Evolutionary conservation across 192 early-diverging fungal genomes (phyloP).

Genomic region (Coemansia sp.): DNA sequence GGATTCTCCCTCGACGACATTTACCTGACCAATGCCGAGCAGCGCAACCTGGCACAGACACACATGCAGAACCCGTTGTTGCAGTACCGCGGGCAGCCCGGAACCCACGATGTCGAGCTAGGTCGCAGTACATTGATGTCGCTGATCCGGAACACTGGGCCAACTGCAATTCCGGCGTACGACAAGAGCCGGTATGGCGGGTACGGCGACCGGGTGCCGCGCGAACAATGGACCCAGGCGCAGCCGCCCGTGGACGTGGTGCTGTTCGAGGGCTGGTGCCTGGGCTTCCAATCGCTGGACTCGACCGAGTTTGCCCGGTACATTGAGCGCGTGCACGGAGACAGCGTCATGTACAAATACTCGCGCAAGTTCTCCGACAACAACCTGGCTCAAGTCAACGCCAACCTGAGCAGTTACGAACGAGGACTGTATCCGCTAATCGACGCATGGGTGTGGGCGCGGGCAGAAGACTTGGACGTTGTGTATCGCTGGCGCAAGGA

Average conservation of each 20-base stretch:
- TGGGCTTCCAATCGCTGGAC: slow-evolving; percentile 76
- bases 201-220: slow-evolving; percentile 73
- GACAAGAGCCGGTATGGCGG: slow-evolving; percentile 79
- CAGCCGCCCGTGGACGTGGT: slow-evolving; percentile 70
- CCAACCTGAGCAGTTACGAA: slow-evolving; percentile 55
- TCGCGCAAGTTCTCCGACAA: slow-evolving; percentile 35
- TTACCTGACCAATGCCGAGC: slow-evolving; percentile 73
- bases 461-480: slow-evolving; percentile 57
- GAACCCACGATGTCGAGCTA: slow-evolving; percentile 82
- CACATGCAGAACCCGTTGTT: slow-evolving; percentile 67
- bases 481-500: slow-evolving; percentile 86
- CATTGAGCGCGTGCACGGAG: slow-evolving; percentile 15
- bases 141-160: slow-evolving; percentile 13
- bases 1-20: slow-evolving; percentile 84
- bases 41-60: slow-evolving; percentile 36
- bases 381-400: slow-evolving; percentile 36
- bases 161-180: slow-evolving; percentile 68
- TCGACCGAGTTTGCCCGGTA: slow-evolving; percentile 26
- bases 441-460: slow-evolving; percentile 75
- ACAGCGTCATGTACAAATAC: slow-evolving; percentile 29
- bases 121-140: slow-evolving; percentile 55
- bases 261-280: slow-evolving; percentile 90
- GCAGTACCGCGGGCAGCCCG: slow-evolving; percentile 81
- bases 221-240: slow-evolving; percentile 58
- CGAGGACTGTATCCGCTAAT: slow-evolving; percentile 62